A percentile compares a stretch with the other conserved stretches of the same genome.
phyloP scores from a whole-genome alignment of 208 protist species.

The Trypanosoma rangeli region DNA sequence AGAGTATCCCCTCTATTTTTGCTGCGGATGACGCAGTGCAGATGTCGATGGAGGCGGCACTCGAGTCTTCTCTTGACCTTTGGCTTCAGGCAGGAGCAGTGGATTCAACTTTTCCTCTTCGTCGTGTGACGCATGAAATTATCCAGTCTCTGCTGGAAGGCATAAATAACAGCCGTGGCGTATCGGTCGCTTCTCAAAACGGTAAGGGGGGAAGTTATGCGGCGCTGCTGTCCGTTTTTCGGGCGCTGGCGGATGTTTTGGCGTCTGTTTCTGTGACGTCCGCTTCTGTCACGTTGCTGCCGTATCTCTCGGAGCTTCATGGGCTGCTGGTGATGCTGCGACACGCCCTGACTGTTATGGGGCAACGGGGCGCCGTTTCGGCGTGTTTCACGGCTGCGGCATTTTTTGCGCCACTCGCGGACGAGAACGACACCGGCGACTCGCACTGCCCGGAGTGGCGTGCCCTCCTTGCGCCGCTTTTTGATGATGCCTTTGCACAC shows the following conservation, averaged over 20 bases:
- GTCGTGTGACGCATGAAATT: slow-evolving; percentile 17
- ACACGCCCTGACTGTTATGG: slow-evolving; percentile 9
- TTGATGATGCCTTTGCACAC: slow-evolving; percentile 30
- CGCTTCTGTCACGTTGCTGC: neutral
- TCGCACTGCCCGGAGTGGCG: slow-evolving; percentile 20
- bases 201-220: neutral
- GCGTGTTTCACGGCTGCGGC: slow-evolving; percentile 13
- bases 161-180: neutral
- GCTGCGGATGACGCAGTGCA: slow-evolving; percentile 3
- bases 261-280: neutral
- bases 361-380: slow-evolving; percentile 26
- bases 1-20: neutral
- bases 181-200: neutral
- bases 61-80: slow-evolving; percentile 20
- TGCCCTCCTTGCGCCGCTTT: slow-evolving; percentile 17
- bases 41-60: slow-evolving; percentile 13
- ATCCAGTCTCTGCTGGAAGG: slow-evolving; percentile 1
- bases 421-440: neutral
- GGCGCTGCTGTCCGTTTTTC: slow-evolving; percentile 16
- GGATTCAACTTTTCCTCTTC: slow-evolving; percentile 1
- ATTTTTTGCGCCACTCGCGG: slow-evolving; percentile 2
- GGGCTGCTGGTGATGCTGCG: slow-evolving; percentile 16
- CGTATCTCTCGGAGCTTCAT: slow-evolving; percentile 18
- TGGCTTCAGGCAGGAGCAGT: slow-evolving; percentile 8
- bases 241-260: slow-evolving; percentile 12